Percentiles rank a stretch among this genome's conserved stretches.
Evolutionary conservation across 176 grass and related monocot species (phyloP).

Genomic region (Phoenix dactylifera): DNA sequence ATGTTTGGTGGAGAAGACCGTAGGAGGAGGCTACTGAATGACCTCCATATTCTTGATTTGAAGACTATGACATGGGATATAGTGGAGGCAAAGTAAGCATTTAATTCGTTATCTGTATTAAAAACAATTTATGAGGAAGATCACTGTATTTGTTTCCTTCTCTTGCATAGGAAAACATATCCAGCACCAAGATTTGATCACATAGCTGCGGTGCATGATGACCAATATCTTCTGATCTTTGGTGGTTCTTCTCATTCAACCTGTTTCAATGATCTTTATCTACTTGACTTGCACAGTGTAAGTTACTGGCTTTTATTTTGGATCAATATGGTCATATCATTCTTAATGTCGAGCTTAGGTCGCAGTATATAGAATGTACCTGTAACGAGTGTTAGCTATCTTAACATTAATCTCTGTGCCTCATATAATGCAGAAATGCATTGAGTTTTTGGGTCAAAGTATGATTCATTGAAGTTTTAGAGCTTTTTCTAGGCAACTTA

Average conservation of each 20-base stretch:
- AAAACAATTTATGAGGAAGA: conserved; percentile 2
- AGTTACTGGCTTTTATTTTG: conserved; percentile 6
- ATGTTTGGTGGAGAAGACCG: conserved; percentile 97
- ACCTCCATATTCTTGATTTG: conserved; percentile 88
- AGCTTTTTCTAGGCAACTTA: no score
- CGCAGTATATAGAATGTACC: no score
- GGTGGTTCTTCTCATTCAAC: conserved; percentile 90
- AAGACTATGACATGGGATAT: conserved; percentile 94
- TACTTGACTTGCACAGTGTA: conserved; percentile 83
- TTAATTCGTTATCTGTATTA: conserved; percentile 21
- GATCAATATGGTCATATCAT: background rate
- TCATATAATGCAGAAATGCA: no score
- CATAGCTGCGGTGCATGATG: conserved; percentile 58
- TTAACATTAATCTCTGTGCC: no score
- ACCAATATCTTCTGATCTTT: conserved; percentile 87
- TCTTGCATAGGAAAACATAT: conserved; percentile 43
- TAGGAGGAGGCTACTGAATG: conserved; percentile 65
- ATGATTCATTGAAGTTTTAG: no score
- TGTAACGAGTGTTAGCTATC: no score
- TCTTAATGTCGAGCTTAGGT: no score
- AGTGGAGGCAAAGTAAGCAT: conserved; percentile 52
- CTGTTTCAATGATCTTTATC: conserved; percentile 89
- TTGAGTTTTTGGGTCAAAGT: no score
- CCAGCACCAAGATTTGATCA: conserved; percentile 89
- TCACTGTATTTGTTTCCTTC: conserved; percentile 2